These are phyloP conservation scores for Debaryomyces sp. DNA, from an alignment of 1,139 yeast species.

Conservation along the genomic window DNA sequence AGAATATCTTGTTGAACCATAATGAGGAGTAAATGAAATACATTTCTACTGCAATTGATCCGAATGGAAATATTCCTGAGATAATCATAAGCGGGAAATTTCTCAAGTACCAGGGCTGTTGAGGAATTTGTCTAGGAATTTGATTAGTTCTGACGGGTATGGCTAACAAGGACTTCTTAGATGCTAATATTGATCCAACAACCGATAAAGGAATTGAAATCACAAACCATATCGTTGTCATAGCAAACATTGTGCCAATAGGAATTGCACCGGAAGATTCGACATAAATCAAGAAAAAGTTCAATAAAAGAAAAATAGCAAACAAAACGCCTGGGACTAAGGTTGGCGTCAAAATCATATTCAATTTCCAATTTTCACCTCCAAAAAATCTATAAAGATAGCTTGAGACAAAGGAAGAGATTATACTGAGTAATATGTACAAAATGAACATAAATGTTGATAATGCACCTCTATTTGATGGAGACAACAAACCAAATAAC, in stretches of 20 bases:
- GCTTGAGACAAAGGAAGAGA: slow-evolving; percentile 88
- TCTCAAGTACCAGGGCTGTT: slow-evolving; percentile 82
- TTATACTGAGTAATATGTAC: slow-evolving; percentile 75
- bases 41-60: slow-evolving; percentile 92
- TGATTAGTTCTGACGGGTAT: slow-evolving; percentile 89
- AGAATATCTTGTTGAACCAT: slow-evolving; percentile 93
- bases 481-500: slow-evolving; percentile 84
- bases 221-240: slow-evolving; percentile 81
- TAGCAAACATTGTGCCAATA: slow-evolving; percentile 82
- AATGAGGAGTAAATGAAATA: slow-evolving; percentile 84
- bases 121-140: slow-evolving; percentile 94
- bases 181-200: slow-evolving; percentile 76
- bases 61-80: slow-evolving; percentile 93
- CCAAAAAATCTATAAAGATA: slow-evolving; percentile 85
- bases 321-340: slow-evolving; percentile 83
- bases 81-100: slow-evolving; percentile 68
- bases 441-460: slow-evolving; percentile 87
- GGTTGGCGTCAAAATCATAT: slow-evolving; percentile 79
- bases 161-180: slow-evolving; percentile 59
- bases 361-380: slow-evolving; percentile 89
- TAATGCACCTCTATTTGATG: slow-evolving; percentile 92
- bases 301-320: slow-evolving; percentile 63
- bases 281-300: slow-evolving; percentile 77
- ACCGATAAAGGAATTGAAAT: slow-evolving; percentile 84
- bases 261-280: slow-evolving; percentile 96